Base-by-base conservation (phyloP, 2,329 filamentous ascomycete genomes). In the Zasmidium cellare region DNA sequence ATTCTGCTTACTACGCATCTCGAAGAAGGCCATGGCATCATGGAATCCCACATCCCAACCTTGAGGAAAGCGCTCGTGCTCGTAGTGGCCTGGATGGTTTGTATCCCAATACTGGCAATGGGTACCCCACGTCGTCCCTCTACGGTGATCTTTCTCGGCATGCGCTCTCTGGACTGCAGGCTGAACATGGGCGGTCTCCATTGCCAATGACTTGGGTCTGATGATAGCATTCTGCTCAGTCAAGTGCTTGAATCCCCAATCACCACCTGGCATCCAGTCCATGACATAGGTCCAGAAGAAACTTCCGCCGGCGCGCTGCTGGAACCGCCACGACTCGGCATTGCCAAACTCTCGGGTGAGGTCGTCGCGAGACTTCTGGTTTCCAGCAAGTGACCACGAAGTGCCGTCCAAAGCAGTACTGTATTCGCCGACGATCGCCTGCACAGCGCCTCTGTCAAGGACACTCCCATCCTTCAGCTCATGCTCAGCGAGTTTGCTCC, bases 221-320 rank as follows among this genome's bases (percentile, higher is more conserved):
- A 67, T 64, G 54, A 83, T 75, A 31, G 77, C 75, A 2, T 73
- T 70, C 20, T 75, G 76, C 20, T 80, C 77, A 9, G 75, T 77
- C 71, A 83, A 81, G 38, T 80, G 76, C 19, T 77, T 76, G 71
- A 86, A 85, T 0, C 83, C 83, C 84, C 84, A 86, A 68, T 84
- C 83, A 12, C 82, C 83, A 12, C 82, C 83, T n/a, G 79, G 77
- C 77, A 83, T 83, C 82, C 83, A 85, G 61, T 83, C 77, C 82
- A 85, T 85, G 55, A 83, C 83, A 66, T 76, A 82, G 0, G 83
- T 85, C 84, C 83, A 85, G 72, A 86, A 86, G 65, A 80, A 84
- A 28, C 75, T 76, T 1, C 83, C 84, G 2, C 79, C 80, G 14
- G 80, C 71, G 46, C 75, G 76, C n/a, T 76, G 65, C 56, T 82